Conservation (phyloP, 164 flowering plant genomes). For the Annona squamosa region DNA sequence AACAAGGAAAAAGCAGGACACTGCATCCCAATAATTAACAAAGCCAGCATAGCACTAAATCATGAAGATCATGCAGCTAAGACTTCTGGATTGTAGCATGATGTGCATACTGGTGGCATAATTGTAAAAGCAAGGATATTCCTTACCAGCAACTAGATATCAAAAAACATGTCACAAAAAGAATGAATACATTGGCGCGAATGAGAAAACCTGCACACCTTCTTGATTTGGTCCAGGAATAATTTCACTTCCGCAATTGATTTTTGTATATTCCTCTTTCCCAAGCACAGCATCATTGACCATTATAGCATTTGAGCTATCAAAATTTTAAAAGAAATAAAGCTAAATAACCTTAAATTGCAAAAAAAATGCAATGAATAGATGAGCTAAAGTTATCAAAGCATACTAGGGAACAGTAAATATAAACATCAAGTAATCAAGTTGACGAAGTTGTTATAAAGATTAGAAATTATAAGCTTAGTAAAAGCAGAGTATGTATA, state of each 20-base stretch:
- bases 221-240: conserved; percentile 41
- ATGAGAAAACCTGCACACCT: conserved; percentile 31
- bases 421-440: not conserved
- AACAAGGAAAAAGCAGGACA: too few relatives aligned
- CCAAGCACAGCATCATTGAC: conserved; percentile 44
- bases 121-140: not conserved
- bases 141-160: not conserved
- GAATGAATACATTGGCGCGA: not conserved
- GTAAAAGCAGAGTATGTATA: not conserved
- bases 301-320: conserved; percentile 41
- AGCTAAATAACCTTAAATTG: not conserved
- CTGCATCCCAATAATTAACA: too few relatives aligned
- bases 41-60: too few relatives aligned
- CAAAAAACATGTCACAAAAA: not conserved
- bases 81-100: too few relatives aligned
- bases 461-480: not conserved
- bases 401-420: not conserved
- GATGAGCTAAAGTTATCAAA: not conserved
- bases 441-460: too few relatives aligned
- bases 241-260: conserved; percentile 64
- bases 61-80: too few relatives aligned
- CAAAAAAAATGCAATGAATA: not conserved
- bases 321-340: not conserved
- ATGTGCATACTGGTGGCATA: too few relatives aligned
- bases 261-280: conserved; percentile 32